A percentile compares a stretch with the other conserved stretches of the same genome.
These are phyloP conservation scores for Tetragonia tetragonoides DNA, from an alignment of 148 eudicot species.

Conservation along the genomic window DNA sequence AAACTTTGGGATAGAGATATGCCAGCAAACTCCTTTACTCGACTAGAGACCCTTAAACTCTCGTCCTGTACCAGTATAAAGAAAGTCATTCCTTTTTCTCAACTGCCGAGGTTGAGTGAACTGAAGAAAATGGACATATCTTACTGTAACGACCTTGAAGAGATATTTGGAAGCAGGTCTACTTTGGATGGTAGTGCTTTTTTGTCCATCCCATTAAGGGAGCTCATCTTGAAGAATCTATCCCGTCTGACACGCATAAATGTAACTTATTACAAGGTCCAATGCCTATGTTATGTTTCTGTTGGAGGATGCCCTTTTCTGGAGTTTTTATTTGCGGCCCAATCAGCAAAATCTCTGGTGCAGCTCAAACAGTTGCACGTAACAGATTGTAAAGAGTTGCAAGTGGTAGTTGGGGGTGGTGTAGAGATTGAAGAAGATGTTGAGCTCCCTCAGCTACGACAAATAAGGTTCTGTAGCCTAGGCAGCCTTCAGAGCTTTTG, in stretches of 20 bases:
- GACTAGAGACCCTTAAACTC: background rate
- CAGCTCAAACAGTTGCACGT: background rate
- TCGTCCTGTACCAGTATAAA: background rate
- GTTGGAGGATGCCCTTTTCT: background rate
- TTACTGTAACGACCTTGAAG: background rate
- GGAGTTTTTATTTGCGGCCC: background rate
- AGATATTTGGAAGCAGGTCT: background rate
- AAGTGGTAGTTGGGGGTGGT: background rate
- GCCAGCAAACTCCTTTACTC: background rate
- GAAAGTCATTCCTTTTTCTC: background rate
- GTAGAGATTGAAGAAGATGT: background rate
- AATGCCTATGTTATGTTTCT: background rate
- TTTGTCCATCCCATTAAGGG: background rate
- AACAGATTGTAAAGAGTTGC: background rate
- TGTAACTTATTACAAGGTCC: background rate
- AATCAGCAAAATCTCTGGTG: background rate
- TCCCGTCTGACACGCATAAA: background rate
- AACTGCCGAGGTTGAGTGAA: background rate
- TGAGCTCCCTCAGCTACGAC: too few species aligned
- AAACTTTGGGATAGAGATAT: background rate
- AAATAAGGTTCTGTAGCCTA: too few species aligned
- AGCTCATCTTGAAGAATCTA: background rate
- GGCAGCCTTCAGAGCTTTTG: too few species aligned
- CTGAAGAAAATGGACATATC: background rate
- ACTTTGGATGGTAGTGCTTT: background rate